Percentiles rank a stretch among this genome's conserved stretches.
phyloP scores from a whole-genome alignment of 2,329 filamentous ascomycete species.

The Diatrype stigma region DNA sequence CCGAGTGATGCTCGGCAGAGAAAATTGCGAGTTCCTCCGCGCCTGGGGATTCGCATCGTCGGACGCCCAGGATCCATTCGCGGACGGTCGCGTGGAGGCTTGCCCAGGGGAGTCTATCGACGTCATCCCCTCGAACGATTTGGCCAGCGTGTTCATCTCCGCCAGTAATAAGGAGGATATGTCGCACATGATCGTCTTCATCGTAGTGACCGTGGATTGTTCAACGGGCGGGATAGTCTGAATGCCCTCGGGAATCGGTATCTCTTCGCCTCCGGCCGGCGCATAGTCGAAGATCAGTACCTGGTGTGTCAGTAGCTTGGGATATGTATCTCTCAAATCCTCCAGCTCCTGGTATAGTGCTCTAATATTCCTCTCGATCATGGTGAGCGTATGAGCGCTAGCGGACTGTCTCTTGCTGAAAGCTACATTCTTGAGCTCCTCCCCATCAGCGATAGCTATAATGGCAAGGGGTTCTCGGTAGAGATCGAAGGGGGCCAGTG shows the following conservation, averaged over 20 bases:
- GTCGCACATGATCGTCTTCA: slow-evolving; percentile 77
- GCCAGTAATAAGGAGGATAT: slow-evolving; percentile 69
- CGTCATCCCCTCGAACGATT: slow-evolving; percentile 66
- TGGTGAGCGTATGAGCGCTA: slow-evolving; percentile 45
- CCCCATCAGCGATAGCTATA: slow-evolving; percentile 79
- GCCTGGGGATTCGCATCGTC: slow-evolving; percentile 36
- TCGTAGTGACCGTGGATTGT: slow-evolving; percentile 70
- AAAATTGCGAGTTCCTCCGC: slow-evolving; percentile 55
- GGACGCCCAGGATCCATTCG: slow-evolving; percentile 40
- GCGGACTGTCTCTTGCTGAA: slow-evolving; percentile 53
- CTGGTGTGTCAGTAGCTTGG: slow-evolving; percentile 72
- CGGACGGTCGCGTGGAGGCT: slow-evolving; percentile 34
- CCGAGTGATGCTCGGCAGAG: slow-evolving; percentile 41
- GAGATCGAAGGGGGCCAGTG: slow-evolving; percentile 83
- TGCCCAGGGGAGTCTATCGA: slow-evolving; percentile 73
- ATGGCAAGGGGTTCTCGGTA: slow-evolving; percentile 81
- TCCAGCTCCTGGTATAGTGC: slow-evolving; percentile 64
- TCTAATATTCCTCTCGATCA: slow-evolving; percentile 54
- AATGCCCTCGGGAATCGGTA: slow-evolving; percentile 63
- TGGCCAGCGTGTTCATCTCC: slow-evolving; percentile 71
- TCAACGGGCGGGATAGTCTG: slow-evolving; percentile 65
- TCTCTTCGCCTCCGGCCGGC: slow-evolving; percentile 40
- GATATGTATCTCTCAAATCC: slow-evolving; percentile 66
- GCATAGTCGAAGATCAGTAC: slow-evolving; percentile 76
- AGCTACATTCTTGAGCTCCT: slow-evolving; percentile 55